Base-by-base conservation (phyloP, 139 green algal species). In the Coelastrella sp. region DNA sequence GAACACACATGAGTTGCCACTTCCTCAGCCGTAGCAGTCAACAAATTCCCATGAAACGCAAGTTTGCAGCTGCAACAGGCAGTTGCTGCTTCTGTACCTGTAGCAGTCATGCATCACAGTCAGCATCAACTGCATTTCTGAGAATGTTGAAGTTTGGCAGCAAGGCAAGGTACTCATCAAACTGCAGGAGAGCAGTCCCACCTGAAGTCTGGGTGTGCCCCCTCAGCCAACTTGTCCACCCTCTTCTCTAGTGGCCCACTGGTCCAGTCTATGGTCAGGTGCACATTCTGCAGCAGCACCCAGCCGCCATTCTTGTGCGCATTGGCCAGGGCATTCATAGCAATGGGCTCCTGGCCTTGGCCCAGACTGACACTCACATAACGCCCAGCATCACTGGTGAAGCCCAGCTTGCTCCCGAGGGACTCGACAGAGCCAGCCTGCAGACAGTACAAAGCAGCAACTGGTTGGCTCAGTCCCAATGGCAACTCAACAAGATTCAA, bases 261-360 rank as follows among this genome's bases (percentile, higher is more conserved):
- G 7, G 97, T 98, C 97, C 97, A 99, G 79, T 98, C 83, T 75
- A 89, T 85, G 17, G 96, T 97, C 12, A 97, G 88, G 88, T 97
- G 96, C 35, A 97, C 94, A 91, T 98, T 98, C 89, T 99, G 97
- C 25, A 99, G 96, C 93, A 99, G 94, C 88, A 99, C 97, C 97
- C 97, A 99, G 24, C 96, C 97, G 63, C 97, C 97, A 22, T 98
- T 95, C 91, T 96, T 96, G 92, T 96, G 96, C 17, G 95, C 96
- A n/a, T 96, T 93, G 57, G 93, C 94, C 24, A 99, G 93, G 24
- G 94, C 89, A 80, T 94, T 95, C 95, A 98, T 98, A 11, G 97
- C 97, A 81, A 97, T 97, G 25, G 94, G 91, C 93, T 99, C 97
- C 93, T 98, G 96, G 81, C 97, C 97, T 91, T 99, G 97, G 6